phyloP scores from a whole-genome alignment of 2,329 filamentous ascomycete species.

The Calonectria crousiana region DNA sequence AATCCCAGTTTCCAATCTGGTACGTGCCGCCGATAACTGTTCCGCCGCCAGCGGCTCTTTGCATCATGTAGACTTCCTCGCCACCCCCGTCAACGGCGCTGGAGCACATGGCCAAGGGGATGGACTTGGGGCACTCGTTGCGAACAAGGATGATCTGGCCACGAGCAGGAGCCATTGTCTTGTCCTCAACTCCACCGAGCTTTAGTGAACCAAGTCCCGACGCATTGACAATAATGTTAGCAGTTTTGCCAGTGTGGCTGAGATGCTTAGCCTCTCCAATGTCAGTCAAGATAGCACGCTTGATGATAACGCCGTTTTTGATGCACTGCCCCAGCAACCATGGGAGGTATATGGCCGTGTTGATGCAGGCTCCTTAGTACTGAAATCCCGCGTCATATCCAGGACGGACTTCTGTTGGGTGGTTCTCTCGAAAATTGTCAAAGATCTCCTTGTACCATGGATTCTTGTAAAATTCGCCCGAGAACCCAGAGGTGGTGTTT shows the following conservation, averaged over 20 bases:
- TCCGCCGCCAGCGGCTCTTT: slow-evolving; percentile 81
- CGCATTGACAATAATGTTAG: slow-evolving; percentile 84
- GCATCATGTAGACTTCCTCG: slow-evolving; percentile 87
- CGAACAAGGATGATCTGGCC: slow-evolving; percentile 90
- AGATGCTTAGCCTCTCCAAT: slow-evolving; percentile 73
- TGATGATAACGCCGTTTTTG: slow-evolving; percentile 76
- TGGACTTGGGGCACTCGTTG: slow-evolving; percentile 71
- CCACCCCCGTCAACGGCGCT: slow-evolving; percentile 79
- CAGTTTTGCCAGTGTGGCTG: slow-evolving; percentile 65
- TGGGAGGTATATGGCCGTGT: slow-evolving; percentile 87
- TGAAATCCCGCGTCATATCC: slow-evolving; percentile 78
- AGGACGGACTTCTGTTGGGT: slow-evolving; percentile 67
- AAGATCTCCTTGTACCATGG: slow-evolving; percentile 82
- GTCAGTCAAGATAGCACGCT: slow-evolving; percentile 74
- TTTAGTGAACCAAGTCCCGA: slow-evolving; percentile 81
- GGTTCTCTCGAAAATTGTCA: slow-evolving; percentile 76
- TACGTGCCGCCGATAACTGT: slow-evolving; percentile 89
- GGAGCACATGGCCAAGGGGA: slow-evolving; percentile 76
- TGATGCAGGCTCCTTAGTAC: slow-evolving; percentile 92
- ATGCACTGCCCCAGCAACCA: slow-evolving; percentile 88
- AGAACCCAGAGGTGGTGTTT: slow-evolving; percentile 53
- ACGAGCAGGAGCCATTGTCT: slow-evolving; percentile 78
- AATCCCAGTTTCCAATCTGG: slow-evolving; percentile 83
- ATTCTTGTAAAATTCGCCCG: slow-evolving; percentile 73
- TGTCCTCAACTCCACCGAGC: slow-evolving; percentile 86